A percentile compares a stretch with the other conserved stretches of the same genome.
These are phyloP conservation scores for Cucurbita ficifolia DNA, from an alignment of 306 rosid species.

Conservation along the genomic window DNA sequence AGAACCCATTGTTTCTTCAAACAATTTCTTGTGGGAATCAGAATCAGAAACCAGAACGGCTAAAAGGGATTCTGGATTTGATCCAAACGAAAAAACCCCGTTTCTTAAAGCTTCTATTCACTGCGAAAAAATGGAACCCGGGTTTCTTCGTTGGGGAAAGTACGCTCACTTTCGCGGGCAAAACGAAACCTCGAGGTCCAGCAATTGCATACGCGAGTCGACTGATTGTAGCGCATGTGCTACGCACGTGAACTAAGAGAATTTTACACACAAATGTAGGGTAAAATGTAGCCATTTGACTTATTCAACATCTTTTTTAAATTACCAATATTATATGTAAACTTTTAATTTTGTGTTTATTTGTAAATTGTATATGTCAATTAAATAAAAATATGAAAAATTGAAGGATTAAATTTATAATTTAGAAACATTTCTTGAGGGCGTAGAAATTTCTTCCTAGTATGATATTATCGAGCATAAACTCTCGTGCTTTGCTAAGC, in stretches of 20 bases:
- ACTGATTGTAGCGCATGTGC: neutral
- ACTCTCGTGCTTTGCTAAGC: no score
- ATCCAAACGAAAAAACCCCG: neutral
- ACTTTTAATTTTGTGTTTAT: no score
- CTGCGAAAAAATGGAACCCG: neutral
- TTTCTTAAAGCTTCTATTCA: neutral
- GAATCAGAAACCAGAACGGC: neutral
- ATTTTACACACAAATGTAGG: neutral
- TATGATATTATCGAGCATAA: no score
- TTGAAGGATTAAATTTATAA: no score
- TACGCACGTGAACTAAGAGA: slow-evolving; percentile 2
- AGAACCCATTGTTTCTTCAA: slow-evolving; percentile 33
- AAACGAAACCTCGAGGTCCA: neutral
- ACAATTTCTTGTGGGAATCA: neutral
- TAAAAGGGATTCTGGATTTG: slow-evolving; percentile 5
- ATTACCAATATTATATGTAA: no score
- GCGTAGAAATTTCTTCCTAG: no score
- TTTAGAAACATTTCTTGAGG: no score
- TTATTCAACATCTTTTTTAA: no score
- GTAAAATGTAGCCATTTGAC: neutral
- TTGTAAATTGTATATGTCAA: no score
- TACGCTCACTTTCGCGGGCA: neutral
- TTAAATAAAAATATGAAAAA: no score
- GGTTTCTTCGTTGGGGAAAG: neutral
- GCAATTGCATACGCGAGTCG: neutral